These are phyloP conservation scores for Aspergillus biplanus DNA, from an alignment of 495 filamentous ascomycete species.

Conservation along the genomic window DNA sequence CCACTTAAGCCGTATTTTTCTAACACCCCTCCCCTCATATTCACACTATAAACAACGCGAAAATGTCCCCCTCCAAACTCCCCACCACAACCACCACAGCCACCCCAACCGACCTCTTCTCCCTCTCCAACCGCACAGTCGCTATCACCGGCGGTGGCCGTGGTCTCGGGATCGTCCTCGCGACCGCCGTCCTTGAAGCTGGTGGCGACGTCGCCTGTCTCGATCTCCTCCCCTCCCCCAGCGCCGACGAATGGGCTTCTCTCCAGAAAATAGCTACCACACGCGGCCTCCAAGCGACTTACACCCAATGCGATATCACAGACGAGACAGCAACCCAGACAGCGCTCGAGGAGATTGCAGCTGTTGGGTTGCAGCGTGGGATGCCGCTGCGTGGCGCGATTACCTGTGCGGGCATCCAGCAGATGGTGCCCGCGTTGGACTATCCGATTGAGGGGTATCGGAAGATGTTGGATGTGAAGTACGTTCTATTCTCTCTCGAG, in stretches of 20 bases:
- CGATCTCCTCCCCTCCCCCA: conserved; percentile 59
- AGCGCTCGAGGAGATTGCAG: conserved; percentile 41
- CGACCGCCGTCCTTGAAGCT: conserved; percentile 70
- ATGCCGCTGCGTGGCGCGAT: conserved; percentile 70
- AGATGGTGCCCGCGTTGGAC: conserved; percentile 62
- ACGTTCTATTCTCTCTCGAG: background rate
- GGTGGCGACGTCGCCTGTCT: conserved; percentile 66
- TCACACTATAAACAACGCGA: background rate
- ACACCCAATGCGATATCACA: conserved; percentile 60
- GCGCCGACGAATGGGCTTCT: conserved; percentile 39
- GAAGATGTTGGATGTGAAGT: conserved; percentile 70
- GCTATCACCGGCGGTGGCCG: conserved; percentile 73
- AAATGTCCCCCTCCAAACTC: conserved; percentile 36
- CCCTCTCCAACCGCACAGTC: conserved; percentile 68
- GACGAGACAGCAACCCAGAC: conserved; percentile 49
- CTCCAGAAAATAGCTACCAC: conserved; percentile 53
- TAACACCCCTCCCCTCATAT: too few species aligned
- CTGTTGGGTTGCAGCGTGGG: conserved; percentile 49
- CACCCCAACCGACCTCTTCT: conserved; percentile 33
- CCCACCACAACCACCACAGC: conserved; percentile 26
- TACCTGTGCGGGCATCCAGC: conserved; percentile 83
- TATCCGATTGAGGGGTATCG: conserved; percentile 64
- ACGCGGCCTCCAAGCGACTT: conserved; percentile 46
- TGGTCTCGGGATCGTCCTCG: conserved; percentile 63
- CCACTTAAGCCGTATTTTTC: too few species aligned